phyloP scores from a whole-genome alignment of 1,284 basidiomycete species.

The Malassezia equina region DNA sequence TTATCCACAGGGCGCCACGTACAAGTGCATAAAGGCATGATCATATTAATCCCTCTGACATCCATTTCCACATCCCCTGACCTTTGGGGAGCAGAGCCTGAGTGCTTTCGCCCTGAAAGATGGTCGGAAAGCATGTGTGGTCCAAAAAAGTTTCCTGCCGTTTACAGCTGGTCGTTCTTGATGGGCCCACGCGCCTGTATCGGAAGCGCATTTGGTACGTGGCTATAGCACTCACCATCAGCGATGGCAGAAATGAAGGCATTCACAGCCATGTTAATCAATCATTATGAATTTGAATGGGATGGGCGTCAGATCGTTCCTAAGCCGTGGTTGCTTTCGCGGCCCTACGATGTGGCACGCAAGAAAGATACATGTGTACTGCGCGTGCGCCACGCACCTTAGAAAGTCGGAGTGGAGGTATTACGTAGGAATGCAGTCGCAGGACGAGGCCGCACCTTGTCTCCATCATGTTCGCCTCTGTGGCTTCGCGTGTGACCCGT shows the following conservation, averaged over 20 bases:
- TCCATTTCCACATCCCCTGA: conserved; percentile 18
- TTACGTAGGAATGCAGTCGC: background rate
- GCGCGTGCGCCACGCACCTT: conserved; percentile 2
- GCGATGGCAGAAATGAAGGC: conserved; percentile 37
- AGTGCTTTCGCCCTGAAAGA: conserved; percentile 29
- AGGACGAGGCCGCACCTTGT: background rate
- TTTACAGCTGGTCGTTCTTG: conserved; percentile 32
- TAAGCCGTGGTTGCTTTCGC: conserved; percentile 13
- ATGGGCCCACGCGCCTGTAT: conserved; percentile 37
- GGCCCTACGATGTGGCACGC: conserved; percentile 5
- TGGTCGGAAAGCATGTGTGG: conserved; percentile 27
- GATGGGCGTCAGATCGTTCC: conserved; percentile 9
- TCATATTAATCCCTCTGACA: conserved; percentile 26
- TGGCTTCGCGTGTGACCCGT: background rate
- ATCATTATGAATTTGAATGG: conserved; percentile 25
- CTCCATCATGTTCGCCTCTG: background rate
- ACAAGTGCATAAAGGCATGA: conserved; percentile 20
- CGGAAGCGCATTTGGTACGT: conserved; percentile 30
- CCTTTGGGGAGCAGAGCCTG: conserved; percentile 34
- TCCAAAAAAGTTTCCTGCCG: conserved; percentile 21
- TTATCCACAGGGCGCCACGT: conserved; percentile 27
- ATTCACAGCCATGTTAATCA: conserved; percentile 27
- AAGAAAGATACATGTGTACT: conserved; percentile 5
- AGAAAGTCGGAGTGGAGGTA: background rate
- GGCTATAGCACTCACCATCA: background rate